Evolutionary conservation across 768 basidiomycete genomes (phyloP).

Genomic region (Botryobasidium botryosum): DNA sequence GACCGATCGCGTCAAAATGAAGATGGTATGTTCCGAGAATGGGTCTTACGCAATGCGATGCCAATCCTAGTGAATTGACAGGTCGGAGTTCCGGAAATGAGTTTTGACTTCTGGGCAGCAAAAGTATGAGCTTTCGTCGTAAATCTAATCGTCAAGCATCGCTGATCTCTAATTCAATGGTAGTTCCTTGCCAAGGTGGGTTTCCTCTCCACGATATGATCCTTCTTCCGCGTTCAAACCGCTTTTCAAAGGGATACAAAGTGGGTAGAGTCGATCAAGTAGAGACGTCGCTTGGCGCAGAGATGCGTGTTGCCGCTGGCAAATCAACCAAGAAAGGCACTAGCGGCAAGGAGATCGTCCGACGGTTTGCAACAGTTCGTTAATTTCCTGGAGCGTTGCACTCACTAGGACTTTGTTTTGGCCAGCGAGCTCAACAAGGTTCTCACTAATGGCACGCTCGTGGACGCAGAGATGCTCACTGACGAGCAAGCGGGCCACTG

Average conservation of each 20-base stretch:
- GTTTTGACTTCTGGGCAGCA: slow-evolving; percentile 88
- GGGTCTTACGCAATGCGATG: not conserved
- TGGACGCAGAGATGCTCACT: slow-evolving; percentile 72
- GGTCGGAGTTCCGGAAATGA: slow-evolving; percentile 91
- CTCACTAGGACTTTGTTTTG: not conserved
- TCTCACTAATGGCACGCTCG: slow-evolving; percentile 89
- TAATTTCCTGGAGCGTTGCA: not conserved
- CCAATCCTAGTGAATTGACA: slow-evolving; percentile 16
- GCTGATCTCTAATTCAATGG: not conserved
- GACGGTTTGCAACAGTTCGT: slow-evolving; percentile 31
- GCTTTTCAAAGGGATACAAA: slow-evolving; percentile 49
- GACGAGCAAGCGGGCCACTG: slow-evolving; percentile 96
- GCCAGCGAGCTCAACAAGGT: slow-evolving; percentile 81
- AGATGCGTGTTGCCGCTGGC: slow-evolving; percentile 76
- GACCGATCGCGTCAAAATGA: slow-evolving; percentile 91
- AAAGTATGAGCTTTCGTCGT: slow-evolving; percentile 24
- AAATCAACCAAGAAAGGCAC: slow-evolving; percentile 40
- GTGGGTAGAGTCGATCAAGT: slow-evolving; percentile 94
- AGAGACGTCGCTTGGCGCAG: slow-evolving; percentile 92
- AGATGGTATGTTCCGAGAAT: slow-evolving; percentile 45
- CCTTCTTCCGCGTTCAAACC: slow-evolving; percentile 19
- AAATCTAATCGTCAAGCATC: not conserved
- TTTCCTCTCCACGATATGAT: slow-evolving; percentile 15
- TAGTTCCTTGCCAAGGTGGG: slow-evolving; percentile 1
- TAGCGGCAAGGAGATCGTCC: slow-evolving; percentile 61